Percentiles rank a stretch among this genome's conserved stretches.
phyloP scores from a whole-genome alignment of 345 rosid species.

The Hevea brasiliensis region DNA sequence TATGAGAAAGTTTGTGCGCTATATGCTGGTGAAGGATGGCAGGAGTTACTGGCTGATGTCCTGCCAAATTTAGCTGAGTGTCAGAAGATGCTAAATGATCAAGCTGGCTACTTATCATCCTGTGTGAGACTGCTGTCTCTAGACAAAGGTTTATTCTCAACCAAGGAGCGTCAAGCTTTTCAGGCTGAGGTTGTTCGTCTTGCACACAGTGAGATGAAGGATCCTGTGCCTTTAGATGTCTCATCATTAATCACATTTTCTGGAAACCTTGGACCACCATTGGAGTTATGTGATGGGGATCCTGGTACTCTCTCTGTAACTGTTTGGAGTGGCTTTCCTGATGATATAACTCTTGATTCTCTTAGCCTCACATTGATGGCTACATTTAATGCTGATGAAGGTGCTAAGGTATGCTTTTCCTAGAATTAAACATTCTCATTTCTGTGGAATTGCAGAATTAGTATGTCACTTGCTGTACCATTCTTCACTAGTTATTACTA shows the following conservation, averaged over 20 bases:
- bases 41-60: constrained; percentile 89
- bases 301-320: constrained; percentile 81
- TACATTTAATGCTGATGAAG: constrained; percentile 80
- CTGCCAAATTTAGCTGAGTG: constrained; percentile 93
- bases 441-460: constrained; percentile 1
- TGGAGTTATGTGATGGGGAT: constrained; percentile 94
- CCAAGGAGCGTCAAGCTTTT: constrained; percentile 89
- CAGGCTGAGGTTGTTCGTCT: constrained; percentile 85
- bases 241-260: constrained; percentile 93
- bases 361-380: constrained; percentile 89
- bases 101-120: constrained; percentile 92
- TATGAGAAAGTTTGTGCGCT: constrained; percentile 97
- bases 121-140: constrained; percentile 88
- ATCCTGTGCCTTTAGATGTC: constrained; percentile 91
- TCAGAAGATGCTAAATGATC: constrained; percentile 87
- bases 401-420: constrained; percentile 65
- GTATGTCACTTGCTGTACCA: not conserved
- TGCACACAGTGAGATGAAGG: constrained; percentile 91
- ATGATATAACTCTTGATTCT: constrained; percentile 90
- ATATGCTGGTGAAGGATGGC: constrained; percentile 98
- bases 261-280: constrained; percentile 81
- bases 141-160: constrained; percentile 75
- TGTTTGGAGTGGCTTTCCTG: constrained; percentile 98
- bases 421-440: not conserved
- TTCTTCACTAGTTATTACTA: constrained; percentile 8